Evolutionary conservation across 805 yeast species (phyloP), one percentile per base, ranked within the genome.

Genomic region (Aciculoconidium aculeatum): DNA sequence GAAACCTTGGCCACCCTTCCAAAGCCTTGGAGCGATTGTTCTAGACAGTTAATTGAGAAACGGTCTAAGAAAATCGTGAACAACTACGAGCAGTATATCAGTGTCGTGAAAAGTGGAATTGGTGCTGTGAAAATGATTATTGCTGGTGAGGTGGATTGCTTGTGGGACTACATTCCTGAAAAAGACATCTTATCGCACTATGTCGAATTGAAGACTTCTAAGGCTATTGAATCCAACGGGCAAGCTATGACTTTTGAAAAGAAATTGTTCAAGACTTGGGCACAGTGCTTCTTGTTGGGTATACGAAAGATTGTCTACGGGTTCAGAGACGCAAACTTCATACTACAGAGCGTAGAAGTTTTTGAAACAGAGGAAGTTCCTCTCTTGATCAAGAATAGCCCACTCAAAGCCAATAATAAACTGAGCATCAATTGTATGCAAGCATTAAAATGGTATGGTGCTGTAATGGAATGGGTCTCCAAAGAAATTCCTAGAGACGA

Each of bases 91-190:
- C 95, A 90, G 55, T 87, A 75, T 48, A 64, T 80, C 25, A 70
- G 85, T 1, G 80, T 90, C n/a, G 88, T 88, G 5, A 70, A 72
- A 42, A 80, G 96, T 0, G 94, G 95, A 3, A 75, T 90, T 10
- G 96, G 95, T 6, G 70, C 68, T 25, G 69, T 75, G 11, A 73
- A 71, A 38, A 55, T 86, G 24, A 52, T 84, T 5, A 53, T 87
- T 25, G 95, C 87, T 1, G 96, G 95, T 2, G 97, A 92, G 58
- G 84, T 90, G 12, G 97, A 90, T 55, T 81, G 96, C 51, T 80
- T 81, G 7, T 81, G 79, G 70, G 96, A 87, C 51, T 85, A 74
- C 45, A 72, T 77, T 40, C 86, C 88, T 3, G 67, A 58, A 16
- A 45, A 31, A n/a, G 74, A 72, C 36, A 70, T 77, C 13, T 59